Evolutionary conservation across 805 yeast genomes (phyloP), one percentile per base, ranked within the genome.

Genomic region (Candida silvicultrix): DNA sequence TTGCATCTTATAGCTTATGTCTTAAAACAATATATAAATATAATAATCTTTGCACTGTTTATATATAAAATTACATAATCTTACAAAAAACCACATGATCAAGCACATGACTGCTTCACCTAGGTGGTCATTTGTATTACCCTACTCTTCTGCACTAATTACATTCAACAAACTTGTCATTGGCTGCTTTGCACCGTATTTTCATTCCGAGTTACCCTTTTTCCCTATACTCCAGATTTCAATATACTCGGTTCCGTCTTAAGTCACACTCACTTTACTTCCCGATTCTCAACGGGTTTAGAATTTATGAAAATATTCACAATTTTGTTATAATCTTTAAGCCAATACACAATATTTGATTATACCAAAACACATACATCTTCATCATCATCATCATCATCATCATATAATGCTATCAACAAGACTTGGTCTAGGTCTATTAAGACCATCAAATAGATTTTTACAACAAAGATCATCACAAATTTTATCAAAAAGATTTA

Each of bases 381-480:
- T 7, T 23, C 28, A 23, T 10, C 10, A 23, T 23, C 10, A 23
- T 23, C 28, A 23, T 10, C 28, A 23, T 29, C 19, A 34, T 18
- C 20, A 18, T 34, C 4, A 18, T 18, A 16, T 19, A 23, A 44
- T 11, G 28, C 46, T 49, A 45, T 37, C 47, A 28, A 25, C 48
- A 15, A 21, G 46, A 18, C 44, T 46, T 19, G 52, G 52, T 28
- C 46, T 46, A 40, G 52, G 52, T 31, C 31, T 49, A 5, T 40
- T 41, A 37, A 47, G 49, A 41, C 42, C 39, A 38, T 2, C 41
- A n/a, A 21, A 29, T 11, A 36, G 5, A 16, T 34, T 41, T 21
- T 22, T 36, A 14, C 23, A 20, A 35, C 38, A 22, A 22, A 23
- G 18, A 12, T 15, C 35, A 31, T 15, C 16, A 5, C 21, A 34